phyloP scores from a whole-genome alignment of 768 basidiomycete species.

The Pleurotus sapidus region DNA sequence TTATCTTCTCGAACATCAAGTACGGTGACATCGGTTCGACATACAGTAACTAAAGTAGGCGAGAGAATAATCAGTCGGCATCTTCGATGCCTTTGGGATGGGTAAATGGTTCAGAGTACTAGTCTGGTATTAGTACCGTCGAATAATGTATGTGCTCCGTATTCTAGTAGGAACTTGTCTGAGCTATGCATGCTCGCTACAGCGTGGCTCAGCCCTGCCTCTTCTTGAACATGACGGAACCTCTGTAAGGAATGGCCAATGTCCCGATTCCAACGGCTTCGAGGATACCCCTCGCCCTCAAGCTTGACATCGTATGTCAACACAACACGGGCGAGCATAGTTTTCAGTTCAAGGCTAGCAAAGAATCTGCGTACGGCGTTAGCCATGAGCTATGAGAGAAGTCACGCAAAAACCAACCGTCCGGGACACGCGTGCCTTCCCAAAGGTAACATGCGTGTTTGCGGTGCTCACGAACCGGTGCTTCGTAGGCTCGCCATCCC shows the following conservation, averaged over 20 bases:
- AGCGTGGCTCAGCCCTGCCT: neutral
- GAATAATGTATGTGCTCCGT: no score
- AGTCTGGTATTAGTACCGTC: no score
- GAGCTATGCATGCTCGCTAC: no score
- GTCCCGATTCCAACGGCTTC: neutral
- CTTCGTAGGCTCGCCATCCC: slow-evolving; percentile 3
- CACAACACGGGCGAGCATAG: slow-evolving; percentile 19
- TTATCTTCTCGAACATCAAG: slow-evolving; percentile 41
- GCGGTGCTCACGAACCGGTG: slow-evolving; percentile 14
- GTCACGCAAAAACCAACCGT: slow-evolving; percentile 7
- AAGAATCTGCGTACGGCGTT: slow-evolving; percentile 17
- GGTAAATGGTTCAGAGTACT: no score
- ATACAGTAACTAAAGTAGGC: slow-evolving; percentile 9
- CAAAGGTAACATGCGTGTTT: slow-evolving; percentile 15
- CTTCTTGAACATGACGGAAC: neutral
- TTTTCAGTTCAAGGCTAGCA: slow-evolving; percentile 17
- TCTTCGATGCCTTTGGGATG: no score
- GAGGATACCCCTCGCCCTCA: slow-evolving; percentile 7
- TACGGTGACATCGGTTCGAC: slow-evolving; percentile 36
- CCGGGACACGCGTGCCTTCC: slow-evolving; percentile 17
- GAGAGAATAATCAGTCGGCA: no score
- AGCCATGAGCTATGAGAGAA: no score
- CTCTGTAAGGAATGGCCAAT: neutral
- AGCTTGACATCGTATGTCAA: slow-evolving; percentile 25
- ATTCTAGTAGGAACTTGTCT: no score